Percentiles rank a stretch among this genome's conserved stretches.
These are phyloP conservation scores for Aphelidium insulamus DNA, from an alignment of 371 early-diverging fungal genomes.

Conservation along the genomic window DNA sequence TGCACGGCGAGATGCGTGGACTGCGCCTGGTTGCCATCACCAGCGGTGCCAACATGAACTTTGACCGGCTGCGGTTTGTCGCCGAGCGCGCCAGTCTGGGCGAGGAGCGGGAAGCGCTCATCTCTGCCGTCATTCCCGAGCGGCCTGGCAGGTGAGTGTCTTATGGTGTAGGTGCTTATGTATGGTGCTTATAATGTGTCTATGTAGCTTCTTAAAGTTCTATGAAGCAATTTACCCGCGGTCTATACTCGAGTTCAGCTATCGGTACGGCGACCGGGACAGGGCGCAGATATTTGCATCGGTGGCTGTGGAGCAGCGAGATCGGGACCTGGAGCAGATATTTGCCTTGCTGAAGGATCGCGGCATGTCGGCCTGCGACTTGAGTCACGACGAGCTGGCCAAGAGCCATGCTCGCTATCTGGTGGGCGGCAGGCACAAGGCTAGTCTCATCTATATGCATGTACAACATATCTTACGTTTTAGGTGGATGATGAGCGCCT, in stretches of 20 bases:
- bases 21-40: constrained; percentile 48
- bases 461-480: not conserved
- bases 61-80: constrained; percentile 83
- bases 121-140: constrained; percentile 75
- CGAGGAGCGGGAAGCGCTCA: constrained; percentile 68
- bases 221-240: constrained; percentile 56
- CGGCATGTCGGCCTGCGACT: constrained; percentile 50
- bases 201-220: constrained; percentile 41
- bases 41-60: constrained; percentile 93
- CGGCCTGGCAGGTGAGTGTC: constrained; percentile 36
- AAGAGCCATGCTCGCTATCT: constrained; percentile 81
- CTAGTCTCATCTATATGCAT: not conserved
- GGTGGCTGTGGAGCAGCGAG: constrained; percentile 41
- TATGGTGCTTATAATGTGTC: not conserved
- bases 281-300: constrained; percentile 71
- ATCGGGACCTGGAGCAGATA: constrained; percentile 37
- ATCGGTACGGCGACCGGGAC: constrained; percentile 54
- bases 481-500: constrained; percentile 60
- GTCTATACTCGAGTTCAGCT: constrained; percentile 74
- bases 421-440: constrained; percentile 51
- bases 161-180: constrained; percentile 2
- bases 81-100: constrained; percentile 83
- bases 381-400: constrained; percentile 77
- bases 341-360: constrained; percentile 23
- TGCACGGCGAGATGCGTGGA: constrained; percentile 12